Evolutionary conservation across 108 stramenopile species (phyloP).

Genomic region (Craspedostauros australis): DNA sequence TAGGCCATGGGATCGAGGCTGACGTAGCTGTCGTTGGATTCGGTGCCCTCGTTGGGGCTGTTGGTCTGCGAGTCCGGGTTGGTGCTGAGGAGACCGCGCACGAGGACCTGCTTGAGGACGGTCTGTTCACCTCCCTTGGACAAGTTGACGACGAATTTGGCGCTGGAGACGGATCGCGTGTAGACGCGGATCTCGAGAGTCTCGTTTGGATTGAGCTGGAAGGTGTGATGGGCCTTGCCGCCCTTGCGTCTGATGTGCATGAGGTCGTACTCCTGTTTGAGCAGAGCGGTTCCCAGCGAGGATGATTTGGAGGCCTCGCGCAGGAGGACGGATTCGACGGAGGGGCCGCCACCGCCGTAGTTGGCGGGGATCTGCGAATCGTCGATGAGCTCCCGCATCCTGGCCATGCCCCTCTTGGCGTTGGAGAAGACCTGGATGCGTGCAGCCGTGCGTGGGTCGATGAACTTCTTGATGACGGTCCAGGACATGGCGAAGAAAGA

Average conservation of each 20-base stretch:
- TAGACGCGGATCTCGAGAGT: slow-evolving; percentile 19
- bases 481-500: slow-evolving; percentile 47
- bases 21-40: not conserved
- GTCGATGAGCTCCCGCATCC: slow-evolving; percentile 25
- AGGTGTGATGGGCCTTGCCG: not conserved
- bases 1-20: slow-evolving; percentile 2
- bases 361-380: slow-evolving; percentile 28
- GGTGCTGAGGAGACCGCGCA: not conserved
- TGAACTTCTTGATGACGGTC: slow-evolving; percentile 35
- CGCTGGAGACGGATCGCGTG: slow-evolving; percentile 20
- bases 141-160: slow-evolving; percentile 1
- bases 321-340: slow-evolving; percentile 31
- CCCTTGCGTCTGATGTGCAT: slow-evolving; percentile 20
- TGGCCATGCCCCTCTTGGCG: slow-evolving; percentile 17
- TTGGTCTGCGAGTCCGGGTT: not conserved
- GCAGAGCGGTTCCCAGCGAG: too few species aligned
- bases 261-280: slow-evolving; percentile 15
- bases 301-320: slow-evolving; percentile 30
- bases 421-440: slow-evolving; percentile 33
- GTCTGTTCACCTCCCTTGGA: slow-evolving; percentile 3
- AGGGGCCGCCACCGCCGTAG: slow-evolving; percentile 36
- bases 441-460: slow-evolving; percentile 40
- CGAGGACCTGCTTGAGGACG: not conserved
- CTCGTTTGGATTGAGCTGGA: slow-evolving; percentile 5
- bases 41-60: not conserved